phyloP scores from a whole-genome alignment of 2,329 filamentous ascomycete genomes.

The Talaromyces sp. region DNA sequence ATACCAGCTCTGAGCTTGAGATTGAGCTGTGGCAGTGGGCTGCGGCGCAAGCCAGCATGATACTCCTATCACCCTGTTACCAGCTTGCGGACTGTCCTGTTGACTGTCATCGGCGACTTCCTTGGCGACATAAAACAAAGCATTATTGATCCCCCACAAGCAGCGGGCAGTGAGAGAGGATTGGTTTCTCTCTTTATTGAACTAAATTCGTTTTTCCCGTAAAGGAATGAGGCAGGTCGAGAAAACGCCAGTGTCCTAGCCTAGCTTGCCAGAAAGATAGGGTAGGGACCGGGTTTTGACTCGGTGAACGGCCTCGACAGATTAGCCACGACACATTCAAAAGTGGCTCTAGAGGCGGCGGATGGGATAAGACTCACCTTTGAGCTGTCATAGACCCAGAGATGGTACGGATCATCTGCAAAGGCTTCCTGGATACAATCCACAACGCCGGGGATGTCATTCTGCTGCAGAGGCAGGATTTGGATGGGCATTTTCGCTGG shows the following conservation, averaged over 20 bases:
- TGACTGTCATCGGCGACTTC: conserved; percentile 24
- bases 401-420: conserved; percentile 62
- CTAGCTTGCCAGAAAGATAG: no score
- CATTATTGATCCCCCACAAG: conserved; percentile 66
- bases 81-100: not conserved
- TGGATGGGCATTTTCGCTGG: conserved; percentile 40
- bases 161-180: conserved; percentile 63
- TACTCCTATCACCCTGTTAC: conserved; percentile 58
- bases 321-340: conserved; percentile 10
- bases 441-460: conserved; percentile 62
- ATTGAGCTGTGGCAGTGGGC: conserved; percentile 39
- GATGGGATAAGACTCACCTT: conserved; percentile 42
- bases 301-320: conserved; percentile 16
- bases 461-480: conserved; percentile 53
- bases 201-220: conserved; percentile 40
- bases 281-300: conserved; percentile 5
- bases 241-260: conserved; percentile 19
- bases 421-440: conserved; percentile 65
- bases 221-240: not conserved
- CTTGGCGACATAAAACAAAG: conserved; percentile 66
- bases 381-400: conserved; percentile 60
- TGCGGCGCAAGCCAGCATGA: conserved; percentile 68
- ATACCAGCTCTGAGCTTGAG: conserved; percentile 50
- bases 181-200: conserved; percentile 58
- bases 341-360: not conserved